These are phyloP conservation scores for Yarrowia sp. DNA, from an alignment of 805 yeast species.

Conservation along the genomic window DNA sequence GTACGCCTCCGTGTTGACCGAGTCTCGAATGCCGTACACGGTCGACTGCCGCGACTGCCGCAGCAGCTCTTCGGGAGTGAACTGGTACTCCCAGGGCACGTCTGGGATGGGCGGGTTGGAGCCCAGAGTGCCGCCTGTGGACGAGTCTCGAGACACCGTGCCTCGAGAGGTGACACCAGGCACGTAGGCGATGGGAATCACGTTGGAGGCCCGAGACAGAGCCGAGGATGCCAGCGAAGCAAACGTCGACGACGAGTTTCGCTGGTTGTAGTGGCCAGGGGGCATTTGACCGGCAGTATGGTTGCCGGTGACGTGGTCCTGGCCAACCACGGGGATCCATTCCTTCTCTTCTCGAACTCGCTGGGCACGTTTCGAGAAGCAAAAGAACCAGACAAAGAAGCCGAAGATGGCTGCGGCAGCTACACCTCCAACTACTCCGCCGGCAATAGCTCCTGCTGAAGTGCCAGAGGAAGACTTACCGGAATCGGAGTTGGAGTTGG, in stretches of 20 bases:
- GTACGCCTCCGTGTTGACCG: conserved; percentile 53
- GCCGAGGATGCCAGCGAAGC: conserved; percentile 50
- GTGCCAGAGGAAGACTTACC: conserved; percentile 37
- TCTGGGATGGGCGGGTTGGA: conserved; percentile 45
- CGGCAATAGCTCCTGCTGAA: conserved; percentile 67
- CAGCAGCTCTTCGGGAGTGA: conserved; percentile 46
- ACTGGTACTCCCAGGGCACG: conserved; percentile 42
- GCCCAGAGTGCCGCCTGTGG: conserved; percentile 41
- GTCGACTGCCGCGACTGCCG: conserved; percentile 43
- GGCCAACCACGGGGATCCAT: conserved; percentile 32
- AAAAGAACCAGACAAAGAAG: conserved; percentile 52
- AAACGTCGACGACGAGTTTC: conserved; percentile 40
- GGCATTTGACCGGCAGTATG: conserved; percentile 48
- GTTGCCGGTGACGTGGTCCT: conserved; percentile 36
- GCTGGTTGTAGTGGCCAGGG: neutral
- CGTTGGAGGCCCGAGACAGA: conserved; percentile 81
- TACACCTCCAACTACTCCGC: conserved; percentile 73
- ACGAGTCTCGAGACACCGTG: conserved; percentile 39
- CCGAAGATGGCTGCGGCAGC: conserved; percentile 54
- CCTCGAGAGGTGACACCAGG: conserved; percentile 74
- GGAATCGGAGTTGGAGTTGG: conserved; percentile 34
- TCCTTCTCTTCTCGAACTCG: conserved; percentile 41
- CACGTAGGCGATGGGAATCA: conserved; percentile 89
- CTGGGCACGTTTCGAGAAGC: conserved; percentile 51
- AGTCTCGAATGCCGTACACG: conserved; percentile 47